phyloP scores from a whole-genome alignment of 441 rosid genomes.

The Daphne laureola region DNA sequence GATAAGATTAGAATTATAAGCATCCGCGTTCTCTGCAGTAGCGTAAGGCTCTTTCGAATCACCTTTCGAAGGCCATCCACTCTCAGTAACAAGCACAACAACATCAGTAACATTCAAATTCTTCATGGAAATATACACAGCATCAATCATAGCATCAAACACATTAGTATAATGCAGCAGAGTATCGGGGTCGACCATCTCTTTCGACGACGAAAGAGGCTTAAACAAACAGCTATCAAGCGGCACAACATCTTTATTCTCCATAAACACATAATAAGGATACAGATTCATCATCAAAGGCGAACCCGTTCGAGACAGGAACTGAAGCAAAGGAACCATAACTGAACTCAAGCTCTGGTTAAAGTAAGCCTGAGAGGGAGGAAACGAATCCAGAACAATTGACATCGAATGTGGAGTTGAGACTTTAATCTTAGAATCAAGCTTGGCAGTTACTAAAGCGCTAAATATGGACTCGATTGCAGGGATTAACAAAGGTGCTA shows the following conservation, averaged over 20 bases:
- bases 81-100: conserved; percentile 64
- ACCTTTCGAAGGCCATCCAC: conserved; percentile 81
- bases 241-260: conserved; percentile 86
- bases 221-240: conserved; percentile 69
- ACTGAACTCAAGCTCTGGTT: conserved; percentile 70
- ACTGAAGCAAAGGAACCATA: conserved; percentile 62
- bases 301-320: conserved; percentile 64
- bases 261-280: conserved; percentile 85
- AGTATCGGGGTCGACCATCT: conserved; percentile 90
- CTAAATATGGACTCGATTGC: conserved; percentile 69
- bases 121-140: conserved; percentile 81
- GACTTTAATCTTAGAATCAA: conserved; percentile 67
- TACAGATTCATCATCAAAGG: conserved; percentile 91
- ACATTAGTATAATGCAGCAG: conserved; percentile 83
- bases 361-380: conserved; percentile 86
- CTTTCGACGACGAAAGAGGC: conserved; percentile 73
- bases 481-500: conserved; percentile 65
- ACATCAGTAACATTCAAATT: conserved; percentile 72
- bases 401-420: conserved; percentile 88
- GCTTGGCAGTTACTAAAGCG: conserved; percentile 78
- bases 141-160: conserved; percentile 82
- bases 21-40: conserved; percentile 63
- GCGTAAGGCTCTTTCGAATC: conserved; percentile 81
- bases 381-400: conserved; percentile 60
- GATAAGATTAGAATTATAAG: conserved; percentile 72